Evolutionary conservation across 768 basidiomycete genomes (phyloP).

Genomic region (Dioszegia crocea): DNA sequence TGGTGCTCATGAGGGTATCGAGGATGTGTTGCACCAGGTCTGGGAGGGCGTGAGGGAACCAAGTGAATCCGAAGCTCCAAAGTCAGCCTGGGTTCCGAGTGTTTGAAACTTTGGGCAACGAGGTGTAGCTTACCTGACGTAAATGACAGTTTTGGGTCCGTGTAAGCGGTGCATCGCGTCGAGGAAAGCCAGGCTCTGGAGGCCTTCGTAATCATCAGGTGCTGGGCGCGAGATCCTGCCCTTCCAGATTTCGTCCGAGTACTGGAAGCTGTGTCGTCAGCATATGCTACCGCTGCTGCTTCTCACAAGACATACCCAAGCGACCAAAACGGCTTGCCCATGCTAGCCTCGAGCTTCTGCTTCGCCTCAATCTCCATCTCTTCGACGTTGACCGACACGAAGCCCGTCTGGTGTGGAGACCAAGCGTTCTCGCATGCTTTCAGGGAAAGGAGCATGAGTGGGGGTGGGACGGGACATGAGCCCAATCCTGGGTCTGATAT

Average conservation of each 20-base stretch:
- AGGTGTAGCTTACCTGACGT: constrained; percentile 18
- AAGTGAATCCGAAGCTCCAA: constrained; percentile 24
- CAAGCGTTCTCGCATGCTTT: background rate
- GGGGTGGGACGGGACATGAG: background rate
- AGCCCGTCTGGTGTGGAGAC: constrained; percentile 7
- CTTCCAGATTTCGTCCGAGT: constrained; percentile 21
- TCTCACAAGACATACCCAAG: constrained; percentile 25
- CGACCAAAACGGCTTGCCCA: constrained; percentile 19
- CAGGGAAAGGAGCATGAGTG: background rate
- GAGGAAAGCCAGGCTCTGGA: constrained; percentile 16
- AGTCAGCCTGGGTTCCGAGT: too few relatives aligned
- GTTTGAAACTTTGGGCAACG: background rate
- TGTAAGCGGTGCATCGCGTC: constrained; percentile 23
- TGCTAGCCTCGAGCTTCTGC: constrained; percentile 6
- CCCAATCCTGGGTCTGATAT: background rate
- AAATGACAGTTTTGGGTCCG: constrained; percentile 21
- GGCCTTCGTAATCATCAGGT: constrained; percentile 12
- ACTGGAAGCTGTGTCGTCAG: constrained; percentile 11
- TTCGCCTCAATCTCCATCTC: constrained; percentile 19
- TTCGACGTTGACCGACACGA: constrained; percentile 10
- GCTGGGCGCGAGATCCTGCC: background rate
- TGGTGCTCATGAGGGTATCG: constrained; percentile 16
- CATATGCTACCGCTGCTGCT: too few relatives aligned
- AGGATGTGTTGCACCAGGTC: constrained; percentile 23
- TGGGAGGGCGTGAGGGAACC: constrained; percentile 22